Base-by-base conservation (phyloP, 2,329 filamentous ascomycete species). In the Pseudonectria buxi region DNA sequence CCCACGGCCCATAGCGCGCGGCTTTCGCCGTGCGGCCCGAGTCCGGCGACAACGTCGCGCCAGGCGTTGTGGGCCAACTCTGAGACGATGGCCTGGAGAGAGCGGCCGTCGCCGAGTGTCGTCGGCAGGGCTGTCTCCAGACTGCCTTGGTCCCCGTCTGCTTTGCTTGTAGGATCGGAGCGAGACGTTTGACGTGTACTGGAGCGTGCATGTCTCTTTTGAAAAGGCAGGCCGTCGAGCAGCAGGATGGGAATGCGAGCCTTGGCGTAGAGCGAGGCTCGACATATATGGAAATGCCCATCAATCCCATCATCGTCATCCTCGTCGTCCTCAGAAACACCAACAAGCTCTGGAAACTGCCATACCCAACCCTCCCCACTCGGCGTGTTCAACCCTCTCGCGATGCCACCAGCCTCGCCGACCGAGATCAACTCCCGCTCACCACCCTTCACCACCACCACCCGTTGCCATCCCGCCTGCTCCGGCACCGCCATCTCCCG, bases 61-160 rank as follows among this genome's bases (percentile, higher is more conserved):
- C 56, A 59, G 4, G 44, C 39, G 6, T 51, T 45, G 28, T 54
- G 47, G 1, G 55, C 37, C 2, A 56, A 26, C 24, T 56, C 51
- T 9, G 47, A 44, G 2, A 57, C 28, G 6, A 48, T 32, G 18
- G 46, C 44, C 28, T 54, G 44, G 11, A 41, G 10, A 0, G 41
- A 28, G 1, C 32, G 39, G 2, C 32, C 33, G 6, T 51, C 47
- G 11, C 38, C 25, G 1, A 54, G 47, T 11, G 35, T 27, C 22
- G 44, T 29, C 43, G 44, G 46, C 3, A 54, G 43, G 1, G 39
- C 31, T 3, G 48, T 40, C 37, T 54, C 51, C 1, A 54, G 32
- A 1, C 32, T 44, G 0, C 36, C 30, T 0, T 30, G 29, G 25
- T 41, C 45, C 0, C 15, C 18, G 7, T 28, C 31, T 6, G 38